Base-by-base conservation (phyloP, 192 early-diverging fungal genomes). In the Coemansia sp. region DNA sequence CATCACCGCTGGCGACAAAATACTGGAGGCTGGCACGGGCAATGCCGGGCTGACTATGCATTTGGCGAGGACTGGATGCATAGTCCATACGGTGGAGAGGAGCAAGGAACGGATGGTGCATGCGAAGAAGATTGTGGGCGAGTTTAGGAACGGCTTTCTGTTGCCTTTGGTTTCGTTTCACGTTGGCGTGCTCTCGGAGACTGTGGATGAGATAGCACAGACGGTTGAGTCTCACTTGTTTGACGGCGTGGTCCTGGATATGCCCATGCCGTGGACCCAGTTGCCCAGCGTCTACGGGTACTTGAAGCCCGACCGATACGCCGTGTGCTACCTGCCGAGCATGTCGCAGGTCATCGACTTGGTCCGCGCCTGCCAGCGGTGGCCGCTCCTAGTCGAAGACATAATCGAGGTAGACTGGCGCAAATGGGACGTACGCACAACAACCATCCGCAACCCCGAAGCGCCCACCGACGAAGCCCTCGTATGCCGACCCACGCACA, bases 21-120 rank as follows among this genome's bases (percentile, higher is more conserved):
- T 90, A 12, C 69, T 90, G 10, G 89, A 90, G 66, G 89, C 88
- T 0, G 89, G 89, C 0, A 90, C 89, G 0, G 89, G 89, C 0
- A 90, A 90, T 56, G 89, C 84, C 1, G 83, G 84, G 25, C 69
- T 90, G 47, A 87, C 87, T 0, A 66, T 90, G 62, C 79, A 88
- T 48, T 62, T 90, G 69, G 87, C 88, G 1, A 63, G 85, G 1
- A 84, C 86, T 0, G 18, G n/a, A 0, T 79, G 84, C 0, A 48
- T 65, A 16, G 78, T 90, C 12, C 66, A 84, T 34, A 88, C 89
- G 0, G 84, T 88, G 36, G 89, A 90, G 23, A 75, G 81, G 14
- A 62, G 75, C 23, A 60, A 73, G 31, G 57, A 64, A 1, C 82
- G 81, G 16, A 64, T 76, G 6, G 25, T 62, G 5, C 83, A 86